phyloP scores from a whole-genome alignment of 768 basidiomycete species.

The Lepiota subincarnata region DNA sequence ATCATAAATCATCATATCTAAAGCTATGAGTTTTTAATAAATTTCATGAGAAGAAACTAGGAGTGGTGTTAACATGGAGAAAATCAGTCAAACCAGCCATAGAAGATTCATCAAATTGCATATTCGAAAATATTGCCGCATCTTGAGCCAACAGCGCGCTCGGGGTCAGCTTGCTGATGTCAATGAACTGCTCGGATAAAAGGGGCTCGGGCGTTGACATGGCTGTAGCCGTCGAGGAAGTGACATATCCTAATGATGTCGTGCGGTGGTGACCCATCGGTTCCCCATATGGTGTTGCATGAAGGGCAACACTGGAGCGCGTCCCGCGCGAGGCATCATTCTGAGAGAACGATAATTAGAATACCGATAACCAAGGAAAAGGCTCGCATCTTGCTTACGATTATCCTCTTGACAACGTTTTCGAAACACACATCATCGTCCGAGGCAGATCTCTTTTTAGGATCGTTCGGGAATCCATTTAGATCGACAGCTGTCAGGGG shows the following conservation, averaged over 20 bases:
- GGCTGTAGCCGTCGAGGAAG: neutral
- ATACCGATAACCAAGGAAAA: neutral
- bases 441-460: conserved; percentile 8
- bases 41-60: neutral
- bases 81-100: neutral
- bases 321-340: neutral
- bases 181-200: neutral
- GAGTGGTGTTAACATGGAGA: neutral
- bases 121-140: neutral
- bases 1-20: neutral
- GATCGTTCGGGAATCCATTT: neutral
- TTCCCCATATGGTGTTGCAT: neutral
- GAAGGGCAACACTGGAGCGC: neutral
- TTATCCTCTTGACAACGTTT: conserved; percentile 21
- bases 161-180: neutral
- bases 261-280: neutral
- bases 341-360: neutral
- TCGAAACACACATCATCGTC: conserved; percentile 21
- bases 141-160: neutral
- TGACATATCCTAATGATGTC: neutral
- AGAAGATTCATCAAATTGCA: conserved; percentile 1
- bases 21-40: neutral
- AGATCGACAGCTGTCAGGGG: conserved; percentile 3
- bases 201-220: neutral
- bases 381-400: conserved; percentile 12